phyloP scores from a whole-genome alignment of 139 green algal species.

The Chloropicon primus region DNA sequence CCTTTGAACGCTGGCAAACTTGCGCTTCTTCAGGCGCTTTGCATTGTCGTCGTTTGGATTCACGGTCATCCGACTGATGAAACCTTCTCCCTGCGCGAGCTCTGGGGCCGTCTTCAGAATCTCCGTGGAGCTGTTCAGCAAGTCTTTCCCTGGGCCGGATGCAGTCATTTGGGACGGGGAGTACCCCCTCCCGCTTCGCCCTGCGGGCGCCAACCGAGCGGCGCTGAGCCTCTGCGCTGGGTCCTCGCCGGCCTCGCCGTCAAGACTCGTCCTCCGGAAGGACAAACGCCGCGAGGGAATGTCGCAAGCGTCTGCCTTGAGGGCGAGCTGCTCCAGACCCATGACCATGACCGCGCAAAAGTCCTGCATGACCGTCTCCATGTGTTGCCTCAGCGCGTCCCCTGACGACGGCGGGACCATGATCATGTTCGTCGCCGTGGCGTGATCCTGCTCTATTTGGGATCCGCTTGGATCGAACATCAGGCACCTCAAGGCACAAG shows the following conservation, averaged over 20 bases:
- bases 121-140: neutral
- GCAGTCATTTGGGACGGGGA: too few relatives aligned
- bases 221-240: neutral
- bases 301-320: neutral
- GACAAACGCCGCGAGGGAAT: neutral
- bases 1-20: neutral
- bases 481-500: neutral
- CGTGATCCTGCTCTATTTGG: neutral
- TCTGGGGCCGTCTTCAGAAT: neutral
- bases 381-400: neutral
- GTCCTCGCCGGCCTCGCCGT: neutral
- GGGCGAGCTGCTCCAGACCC: neutral
- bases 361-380: neutral
- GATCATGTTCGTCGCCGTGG: neutral
- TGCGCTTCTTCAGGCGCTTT: neutral
- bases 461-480: neutral
- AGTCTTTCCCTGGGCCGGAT: neutral
- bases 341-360: neutral
- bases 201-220: too few relatives aligned
- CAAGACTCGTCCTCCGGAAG: neutral
- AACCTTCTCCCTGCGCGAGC: neutral
- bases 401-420: neutral
- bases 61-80: neutral
- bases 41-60: neutral
- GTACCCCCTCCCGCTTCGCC: too few relatives aligned